These are phyloP conservation scores for Epichloe baconii DNA, from an alignment of 2,329 filamentous ascomycete genomes.

Conservation along the genomic window DNA sequence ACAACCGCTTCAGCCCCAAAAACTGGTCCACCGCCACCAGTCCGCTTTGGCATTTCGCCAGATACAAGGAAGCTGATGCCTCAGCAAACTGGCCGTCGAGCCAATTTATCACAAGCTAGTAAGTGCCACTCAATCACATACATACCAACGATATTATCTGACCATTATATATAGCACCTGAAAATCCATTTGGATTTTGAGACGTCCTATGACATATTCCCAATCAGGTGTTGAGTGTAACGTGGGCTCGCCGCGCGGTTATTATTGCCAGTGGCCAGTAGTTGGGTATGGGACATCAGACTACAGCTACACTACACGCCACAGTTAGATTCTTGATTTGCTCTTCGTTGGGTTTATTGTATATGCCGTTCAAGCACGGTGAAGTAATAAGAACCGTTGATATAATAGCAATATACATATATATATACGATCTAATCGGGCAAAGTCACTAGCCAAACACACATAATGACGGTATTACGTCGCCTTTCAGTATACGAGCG, in stretches of 20 bases:
- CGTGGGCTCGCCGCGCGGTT: not conserved
- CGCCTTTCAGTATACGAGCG: not conserved
- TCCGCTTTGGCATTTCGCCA: slow-evolving; percentile 71
- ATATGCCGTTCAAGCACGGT: not conserved
- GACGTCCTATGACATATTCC: not conserved
- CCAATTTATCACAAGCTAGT: slow-evolving; percentile 92
- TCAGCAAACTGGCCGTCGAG: slow-evolving; percentile 78
- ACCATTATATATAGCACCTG: slow-evolving; percentile 25
- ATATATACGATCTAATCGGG: not conserved
- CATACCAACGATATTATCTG: not conserved
- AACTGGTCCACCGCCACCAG: slow-evolving; percentile 62
- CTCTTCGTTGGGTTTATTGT: not conserved
- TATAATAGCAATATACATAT: not conserved
- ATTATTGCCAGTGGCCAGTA: not conserved
- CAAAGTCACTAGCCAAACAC: not conserved
- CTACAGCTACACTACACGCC: not conserved
- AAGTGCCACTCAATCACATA: slow-evolving; percentile 29
- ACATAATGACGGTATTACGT: no score
- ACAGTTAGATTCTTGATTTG: not conserved
- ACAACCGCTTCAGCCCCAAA: slow-evolving; percentile 33
- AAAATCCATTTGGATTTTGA: slow-evolving; percentile 42
- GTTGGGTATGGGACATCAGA: not conserved
- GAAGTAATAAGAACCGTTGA: not conserved
- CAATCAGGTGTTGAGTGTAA: not conserved
- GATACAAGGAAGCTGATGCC: slow-evolving; percentile 65